phyloP scores from a whole-genome alignment of 2,329 filamentous ascomycete genomes.

The Helicocarpus griseus region DNA sequence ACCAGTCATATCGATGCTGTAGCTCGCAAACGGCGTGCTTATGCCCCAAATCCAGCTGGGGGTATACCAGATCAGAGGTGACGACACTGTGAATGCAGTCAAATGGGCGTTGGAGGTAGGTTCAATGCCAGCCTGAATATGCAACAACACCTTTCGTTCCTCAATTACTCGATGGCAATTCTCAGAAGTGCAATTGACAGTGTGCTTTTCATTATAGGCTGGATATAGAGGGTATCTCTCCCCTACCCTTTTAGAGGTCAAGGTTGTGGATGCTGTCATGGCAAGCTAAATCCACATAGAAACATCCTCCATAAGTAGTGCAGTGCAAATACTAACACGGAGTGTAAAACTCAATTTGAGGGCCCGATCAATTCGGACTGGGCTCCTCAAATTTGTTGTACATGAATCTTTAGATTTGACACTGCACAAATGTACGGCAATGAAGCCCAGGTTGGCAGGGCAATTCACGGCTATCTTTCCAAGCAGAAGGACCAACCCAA shows the following conservation, averaged over 20 bases:
- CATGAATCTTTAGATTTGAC: constrained; percentile 38
- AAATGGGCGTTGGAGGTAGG: constrained; percentile 40
- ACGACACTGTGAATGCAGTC: constrained; percentile 46
- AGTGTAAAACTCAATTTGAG: too few relatives aligned
- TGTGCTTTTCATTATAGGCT: constrained; percentile 1
- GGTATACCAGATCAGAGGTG: constrained; percentile 4
- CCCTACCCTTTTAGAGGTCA: too few relatives aligned
- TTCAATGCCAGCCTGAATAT: constrained; percentile 15
- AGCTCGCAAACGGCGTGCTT: constrained; percentile 8
- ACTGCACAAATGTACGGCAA: constrained; percentile 47
- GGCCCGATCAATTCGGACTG: background rate
- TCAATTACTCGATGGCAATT: background rate
- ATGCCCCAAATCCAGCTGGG: constrained; percentile 8
- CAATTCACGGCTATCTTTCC: constrained; percentile 44
- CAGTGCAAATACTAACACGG: background rate
- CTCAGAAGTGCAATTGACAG: background rate
- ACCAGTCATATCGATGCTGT: background rate
- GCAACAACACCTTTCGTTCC: background rate
- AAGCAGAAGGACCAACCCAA: constrained; percentile 25
- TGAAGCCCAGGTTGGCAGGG: constrained; percentile 44
- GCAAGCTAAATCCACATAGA: background rate
- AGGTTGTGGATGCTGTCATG: too few relatives aligned
- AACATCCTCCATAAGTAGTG: background rate
- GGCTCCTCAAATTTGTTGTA: background rate
- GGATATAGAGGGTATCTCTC: too few relatives aligned